A percentile compares a stretch with the other conserved stretches of the same genome.
Conservation (phyloP, 345 rosid genomes). For the Cardiospermum halicacabum region DNA sequence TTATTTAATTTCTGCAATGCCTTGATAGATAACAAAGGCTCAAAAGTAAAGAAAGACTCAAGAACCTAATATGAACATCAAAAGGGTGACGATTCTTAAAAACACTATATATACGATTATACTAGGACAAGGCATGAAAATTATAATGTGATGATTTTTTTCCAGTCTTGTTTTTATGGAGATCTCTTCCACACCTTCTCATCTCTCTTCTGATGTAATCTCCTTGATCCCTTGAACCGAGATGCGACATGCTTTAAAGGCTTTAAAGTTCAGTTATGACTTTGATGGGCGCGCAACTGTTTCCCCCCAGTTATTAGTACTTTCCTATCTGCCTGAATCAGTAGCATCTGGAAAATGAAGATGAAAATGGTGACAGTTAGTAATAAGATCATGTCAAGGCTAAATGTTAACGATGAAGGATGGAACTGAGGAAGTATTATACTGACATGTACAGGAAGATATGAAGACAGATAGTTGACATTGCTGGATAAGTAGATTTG, state of each 20-base stretch:
- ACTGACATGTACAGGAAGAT: conserved; percentile 35
- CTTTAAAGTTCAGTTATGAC: no score
- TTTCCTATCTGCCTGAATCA: conserved; percentile 20
- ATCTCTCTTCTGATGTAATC: no score
- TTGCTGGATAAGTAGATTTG: not conserved
- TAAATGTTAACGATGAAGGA: not conserved
- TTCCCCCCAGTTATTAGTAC: conserved; percentile 6
- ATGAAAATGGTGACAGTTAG: not conserved
- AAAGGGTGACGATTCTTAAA: not conserved
- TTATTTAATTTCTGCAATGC: conserved; percentile 3
- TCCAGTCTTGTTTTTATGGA: not conserved
- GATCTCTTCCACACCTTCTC: not conserved
- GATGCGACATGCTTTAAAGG: no score
- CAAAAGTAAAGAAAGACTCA: not conserved
- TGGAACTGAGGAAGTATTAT: not conserved
- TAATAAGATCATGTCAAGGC: not conserved
- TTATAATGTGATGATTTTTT: not conserved
- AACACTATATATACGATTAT: conserved; percentile 1
- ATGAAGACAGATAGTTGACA: conserved; percentile 9
- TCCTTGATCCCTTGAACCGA: no score
- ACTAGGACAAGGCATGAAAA: not conserved
- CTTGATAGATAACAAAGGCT: not conserved
- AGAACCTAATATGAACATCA: conserved; percentile 2
- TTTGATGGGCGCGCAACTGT: no score
- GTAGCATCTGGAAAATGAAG: conserved; percentile 9